Percentiles rank a stretch among this genome's conserved stretches.
These are phyloP conservation scores for Sugiyamaella chiloensis DNA, from an alignment of 805 yeast genomes.

Conservation along the genomic window DNA sequence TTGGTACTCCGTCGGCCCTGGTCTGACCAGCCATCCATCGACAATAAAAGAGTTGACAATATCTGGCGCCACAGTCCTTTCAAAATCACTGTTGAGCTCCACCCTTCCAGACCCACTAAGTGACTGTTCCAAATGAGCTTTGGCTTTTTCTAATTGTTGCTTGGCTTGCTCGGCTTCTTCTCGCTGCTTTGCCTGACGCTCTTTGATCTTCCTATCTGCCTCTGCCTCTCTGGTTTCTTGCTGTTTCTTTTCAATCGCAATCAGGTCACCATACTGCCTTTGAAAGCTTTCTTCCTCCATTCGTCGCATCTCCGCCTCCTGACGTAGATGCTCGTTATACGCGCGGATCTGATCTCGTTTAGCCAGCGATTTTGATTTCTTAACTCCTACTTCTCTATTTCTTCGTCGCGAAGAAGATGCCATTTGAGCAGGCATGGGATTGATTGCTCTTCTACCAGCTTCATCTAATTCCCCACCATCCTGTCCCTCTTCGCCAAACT, in stretches of 20 bases:
- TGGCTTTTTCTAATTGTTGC: slow-evolving; percentile 15
- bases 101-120: slow-evolving; percentile 22
- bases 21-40: slow-evolving; percentile 13
- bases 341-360: slow-evolving; percentile 32
- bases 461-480: slow-evolving; percentile 5
- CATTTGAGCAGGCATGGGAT: slow-evolving; percentile 13
- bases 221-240: slow-evolving; percentile 15
- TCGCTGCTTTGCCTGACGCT: slow-evolving; percentile 20
- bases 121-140: slow-evolving; percentile 15
- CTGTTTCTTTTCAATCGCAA: slow-evolving; percentile 25
- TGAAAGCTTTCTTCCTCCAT: slow-evolving; percentile 25
- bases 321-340: slow-evolving; percentile 33
- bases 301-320: slow-evolving; percentile 29
- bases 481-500: not conserved
- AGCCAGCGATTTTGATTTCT: slow-evolving; percentile 35
- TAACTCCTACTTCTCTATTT: slow-evolving; percentile 29
- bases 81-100: slow-evolving; percentile 11
- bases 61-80: slow-evolving; percentile 11
- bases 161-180: slow-evolving; percentile 24
- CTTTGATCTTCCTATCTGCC: slow-evolving; percentile 23
- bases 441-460: slow-evolving; percentile 4
- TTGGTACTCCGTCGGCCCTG: not conserved
- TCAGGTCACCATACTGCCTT: slow-evolving; percentile 32
- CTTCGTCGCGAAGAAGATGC: not conserved
- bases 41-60: slow-evolving; percentile 14